These are phyloP conservation scores for Pseudogymnoascus sp. DNA, from an alignment of 2,329 filamentous ascomycete genomes.

Conservation along the genomic window DNA sequence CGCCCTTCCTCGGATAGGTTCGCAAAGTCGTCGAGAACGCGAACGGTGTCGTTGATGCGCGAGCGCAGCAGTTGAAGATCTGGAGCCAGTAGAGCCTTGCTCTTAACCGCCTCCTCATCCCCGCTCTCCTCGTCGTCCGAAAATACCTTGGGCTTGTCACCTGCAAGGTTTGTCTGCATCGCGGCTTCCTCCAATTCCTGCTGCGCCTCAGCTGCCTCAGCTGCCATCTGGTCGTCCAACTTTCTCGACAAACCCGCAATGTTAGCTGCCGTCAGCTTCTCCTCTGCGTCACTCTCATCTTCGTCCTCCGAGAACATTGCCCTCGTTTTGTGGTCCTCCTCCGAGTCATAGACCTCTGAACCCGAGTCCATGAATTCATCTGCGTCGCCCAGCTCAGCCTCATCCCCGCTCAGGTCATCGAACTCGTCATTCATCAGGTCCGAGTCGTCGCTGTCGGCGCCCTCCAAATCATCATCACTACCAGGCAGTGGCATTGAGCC, in stretches of 20 bases:
- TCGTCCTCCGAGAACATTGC: slow-evolving; percentile 95
- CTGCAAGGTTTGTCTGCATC: slow-evolving; percentile 87
- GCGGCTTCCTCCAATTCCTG: slow-evolving; percentile 79
- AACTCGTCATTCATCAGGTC: slow-evolving; percentile 39
- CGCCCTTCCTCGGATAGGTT: slow-evolving; percentile 72
- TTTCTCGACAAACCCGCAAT: slow-evolving; percentile 86
- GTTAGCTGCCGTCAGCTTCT: slow-evolving; percentile 89
- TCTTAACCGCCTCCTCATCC: slow-evolving; percentile 50
- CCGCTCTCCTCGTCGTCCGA: slow-evolving; percentile 55
- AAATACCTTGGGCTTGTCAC: slow-evolving; percentile 62
- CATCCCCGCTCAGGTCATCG: slow-evolving; percentile 28
- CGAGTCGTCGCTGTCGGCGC: slow-evolving; percentile 34
- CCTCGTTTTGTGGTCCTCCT: slow-evolving; percentile 48
- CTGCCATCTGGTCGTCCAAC: slow-evolving; percentile 68
- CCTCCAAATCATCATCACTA: slow-evolving; percentile 34
- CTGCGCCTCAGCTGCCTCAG: slow-evolving; percentile 75
- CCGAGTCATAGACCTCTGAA: slow-evolving; percentile 37
- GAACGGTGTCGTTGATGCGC: slow-evolving; percentile 86
- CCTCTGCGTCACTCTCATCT: slow-evolving; percentile 78
- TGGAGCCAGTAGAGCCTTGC: slow-evolving; percentile 64
- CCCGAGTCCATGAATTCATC: slow-evolving; percentile 51
- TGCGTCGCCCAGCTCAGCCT: slow-evolving; percentile 32
- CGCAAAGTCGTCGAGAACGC: slow-evolving; percentile 81
- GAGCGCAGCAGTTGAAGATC: slow-evolving; percentile 83
- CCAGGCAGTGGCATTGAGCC: slow-evolving; percentile 38